These are phyloP conservation scores for Arbutus unedo DNA, from an alignment of 148 eudicot species.

Conservation along the genomic window DNA sequence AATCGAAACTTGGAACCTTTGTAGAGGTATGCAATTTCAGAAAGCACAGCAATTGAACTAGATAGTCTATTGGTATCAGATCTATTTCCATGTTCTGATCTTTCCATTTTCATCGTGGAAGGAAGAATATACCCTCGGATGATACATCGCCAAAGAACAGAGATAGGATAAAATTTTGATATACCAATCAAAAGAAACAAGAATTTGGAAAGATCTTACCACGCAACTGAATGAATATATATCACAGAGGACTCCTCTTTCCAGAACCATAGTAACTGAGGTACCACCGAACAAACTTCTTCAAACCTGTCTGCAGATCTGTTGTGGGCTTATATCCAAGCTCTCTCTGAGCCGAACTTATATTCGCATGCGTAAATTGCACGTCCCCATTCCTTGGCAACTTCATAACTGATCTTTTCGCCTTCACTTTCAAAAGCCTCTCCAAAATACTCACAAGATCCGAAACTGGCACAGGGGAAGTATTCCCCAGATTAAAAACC, in stretches of 20 bases:
- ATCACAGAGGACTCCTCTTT: constrained; percentile 59
- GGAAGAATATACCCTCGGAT: constrained; percentile 28
- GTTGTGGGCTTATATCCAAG: constrained; percentile 73
- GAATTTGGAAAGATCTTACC: constrained; percentile 44
- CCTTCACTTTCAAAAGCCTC: constrained; percentile 67
- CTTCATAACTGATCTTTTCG: constrained; percentile 59
- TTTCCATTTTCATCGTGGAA: constrained; percentile 20
- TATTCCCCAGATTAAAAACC: constrained; percentile 80
- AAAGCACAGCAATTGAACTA: too few relatives aligned
- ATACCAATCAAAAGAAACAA: constrained; percentile 47
- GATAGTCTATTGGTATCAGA: too few relatives aligned
- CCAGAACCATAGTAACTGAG: constrained; percentile 55
- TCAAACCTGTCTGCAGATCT: constrained; percentile 68
- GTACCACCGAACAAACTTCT: constrained; percentile 82
- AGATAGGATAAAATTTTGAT: constrained; percentile 41
- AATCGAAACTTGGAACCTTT: too few relatives aligned
- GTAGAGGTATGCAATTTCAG: too few relatives aligned
- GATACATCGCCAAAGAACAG: constrained; percentile 32
- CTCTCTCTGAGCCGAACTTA: constrained; percentile 69
- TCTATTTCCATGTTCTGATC: too few relatives aligned
- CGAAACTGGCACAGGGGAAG: constrained; percentile 80
- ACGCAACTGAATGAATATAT: constrained; percentile 18
- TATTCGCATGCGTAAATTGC: constrained; percentile 70
- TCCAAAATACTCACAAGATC: constrained; percentile 78
- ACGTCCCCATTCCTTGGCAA: constrained; percentile 84